Base-by-base conservation (phyloP, 805 yeast genomes). In the Saccharomycopsis lassenensis region DNA sequence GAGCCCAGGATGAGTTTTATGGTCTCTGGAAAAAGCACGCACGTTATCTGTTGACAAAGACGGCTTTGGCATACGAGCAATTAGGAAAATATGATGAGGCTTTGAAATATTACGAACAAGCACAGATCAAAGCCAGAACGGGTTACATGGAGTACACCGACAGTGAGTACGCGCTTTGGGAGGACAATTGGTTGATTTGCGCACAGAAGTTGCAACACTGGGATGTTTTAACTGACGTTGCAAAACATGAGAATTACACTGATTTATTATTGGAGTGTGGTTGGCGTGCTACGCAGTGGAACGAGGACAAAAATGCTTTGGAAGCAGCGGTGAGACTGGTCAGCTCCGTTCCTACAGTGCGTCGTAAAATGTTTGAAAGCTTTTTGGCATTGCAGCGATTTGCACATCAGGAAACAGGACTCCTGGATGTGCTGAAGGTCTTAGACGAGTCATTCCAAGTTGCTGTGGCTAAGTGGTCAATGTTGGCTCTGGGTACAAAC, bases 221-320 rank as follows among this genome's bases (percentile, higher is more conserved):
- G 99, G 98, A 91, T 52, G 79, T 93, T 31, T 63, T 91, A 40
- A 87, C 97, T 0, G 99, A 93, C 49, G 65, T 93, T 24, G 97
- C 99, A 2, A 85, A 89, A 49, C 96, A 91, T 52, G 99, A 93
- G 63, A 96, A 95, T 0, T 91, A 87, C 54, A 85, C 95, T 0
- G 98, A 91, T 51, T 65, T 91, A 46, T 60, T 93, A 18, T 63
- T 91, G n/a, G 99, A 91, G 56, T 91, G 98, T 67, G 98, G 96
- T 27, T 91, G 99, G 99, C 69, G 98, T 52, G 94, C 89, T 27
- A 96, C 98, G 4, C 96, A 93, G 52, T 91, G 99, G 99, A 79
- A 77, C 43, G 77, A 93, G 5, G 98, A 91, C 49, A 70, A 87
- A 45, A 97, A 87, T 45, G 87, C 96, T 0, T 62, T 93, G 24